Conservation (phyloP, 2,329 filamentous ascomycete genomes). For the Fusarium denticulatum region DNA sequence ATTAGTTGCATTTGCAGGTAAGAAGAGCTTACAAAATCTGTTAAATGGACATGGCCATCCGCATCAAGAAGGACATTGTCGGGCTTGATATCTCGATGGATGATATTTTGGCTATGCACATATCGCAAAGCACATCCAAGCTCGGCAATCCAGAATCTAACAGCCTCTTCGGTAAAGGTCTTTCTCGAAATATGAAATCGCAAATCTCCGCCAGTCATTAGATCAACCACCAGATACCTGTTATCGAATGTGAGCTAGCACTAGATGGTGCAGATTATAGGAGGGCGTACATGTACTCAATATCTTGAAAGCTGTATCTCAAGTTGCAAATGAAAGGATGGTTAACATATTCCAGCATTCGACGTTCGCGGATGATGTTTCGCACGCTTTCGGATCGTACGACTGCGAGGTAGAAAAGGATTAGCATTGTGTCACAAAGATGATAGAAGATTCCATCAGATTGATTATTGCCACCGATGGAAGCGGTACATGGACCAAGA, state of each 20-base stretch:
- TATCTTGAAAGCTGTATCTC: constrained; percentile 98
- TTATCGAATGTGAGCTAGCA: constrained; percentile 31
- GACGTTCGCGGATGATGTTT: constrained; percentile 96
- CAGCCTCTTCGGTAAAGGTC: constrained; percentile 96
- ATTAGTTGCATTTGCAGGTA: neutral
- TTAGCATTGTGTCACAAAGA: constrained; percentile 33
- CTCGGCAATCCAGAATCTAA: constrained; percentile 97
- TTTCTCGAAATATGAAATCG: constrained; percentile 98
- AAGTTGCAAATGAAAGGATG: constrained; percentile 98
- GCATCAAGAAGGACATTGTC: constrained; percentile 90
- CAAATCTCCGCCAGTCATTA: constrained; percentile 97
- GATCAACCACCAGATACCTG: constrained; percentile 95
- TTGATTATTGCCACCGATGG: neutral
- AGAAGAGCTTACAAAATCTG: constrained; percentile 82
- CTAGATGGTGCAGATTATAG: neutral
- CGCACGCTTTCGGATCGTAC: constrained; percentile 97
- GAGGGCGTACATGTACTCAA: constrained; percentile 88
- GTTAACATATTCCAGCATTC: constrained; percentile 98
- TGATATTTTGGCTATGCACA: constrained; percentile 85
- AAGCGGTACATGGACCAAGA: constrained; percentile 5
- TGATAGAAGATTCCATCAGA: neutral
- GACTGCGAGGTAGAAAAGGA: constrained; percentile 63
- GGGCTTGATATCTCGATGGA: constrained; percentile 91
- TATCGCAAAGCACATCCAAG: constrained; percentile 91
- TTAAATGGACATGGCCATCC: constrained; percentile 94